These are phyloP conservation scores for Apiotrichum akiyoshidainum DNA, from an alignment of 1,284 basidiomycete genomes.

Conservation along the genomic window DNA sequence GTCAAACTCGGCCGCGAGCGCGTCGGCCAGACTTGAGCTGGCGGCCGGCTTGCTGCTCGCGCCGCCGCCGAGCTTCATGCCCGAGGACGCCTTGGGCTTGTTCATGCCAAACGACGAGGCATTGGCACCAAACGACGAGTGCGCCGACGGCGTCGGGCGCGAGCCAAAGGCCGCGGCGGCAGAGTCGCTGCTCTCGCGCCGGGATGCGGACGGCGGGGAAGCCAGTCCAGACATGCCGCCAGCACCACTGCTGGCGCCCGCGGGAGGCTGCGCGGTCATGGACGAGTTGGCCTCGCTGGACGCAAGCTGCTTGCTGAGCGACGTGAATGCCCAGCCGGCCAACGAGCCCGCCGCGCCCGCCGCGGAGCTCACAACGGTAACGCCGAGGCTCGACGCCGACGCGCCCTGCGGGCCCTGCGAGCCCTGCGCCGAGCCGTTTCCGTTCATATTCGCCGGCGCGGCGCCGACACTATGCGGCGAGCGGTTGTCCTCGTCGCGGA, in stretches of 20 bases:
- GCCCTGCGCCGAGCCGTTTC: not conserved
- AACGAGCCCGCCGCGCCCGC: conserved; percentile 84
- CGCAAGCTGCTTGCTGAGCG: conserved; percentile 73
- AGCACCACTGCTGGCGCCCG: not conserved
- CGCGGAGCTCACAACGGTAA: conserved; percentile 68
- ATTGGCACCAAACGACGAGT: conserved; percentile 11
- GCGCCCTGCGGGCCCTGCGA: not conserved
- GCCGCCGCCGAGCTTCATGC: conserved; percentile 66
- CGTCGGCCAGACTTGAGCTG: conserved; percentile 56
- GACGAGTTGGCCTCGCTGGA: conserved; percentile 68
- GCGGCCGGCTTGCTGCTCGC: conserved; percentile 8
- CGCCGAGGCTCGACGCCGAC: conserved; percentile 38
- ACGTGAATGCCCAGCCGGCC: conserved; percentile 91
- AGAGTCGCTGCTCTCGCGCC: conserved; percentile 21
- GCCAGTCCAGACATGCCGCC: conserved; percentile 1
- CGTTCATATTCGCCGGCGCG: not conserved
- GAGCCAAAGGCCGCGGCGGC: conserved; percentile 4
- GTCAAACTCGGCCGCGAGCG: conserved; percentile 56
- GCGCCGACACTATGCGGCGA: not conserved
- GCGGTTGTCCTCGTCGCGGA: conserved; percentile 46
- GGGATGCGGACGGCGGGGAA: conserved; percentile 19
- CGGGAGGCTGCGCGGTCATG: conserved; percentile 52
- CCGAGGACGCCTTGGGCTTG: conserved; percentile 26
- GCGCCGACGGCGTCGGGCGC: conserved; percentile 1
- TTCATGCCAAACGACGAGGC: no score